A percentile compares a stretch with the other conserved stretches of the same genome.
Conservation (phyloP, 768 basidiomycete species). For the Boletellus ananiceps region DNA sequence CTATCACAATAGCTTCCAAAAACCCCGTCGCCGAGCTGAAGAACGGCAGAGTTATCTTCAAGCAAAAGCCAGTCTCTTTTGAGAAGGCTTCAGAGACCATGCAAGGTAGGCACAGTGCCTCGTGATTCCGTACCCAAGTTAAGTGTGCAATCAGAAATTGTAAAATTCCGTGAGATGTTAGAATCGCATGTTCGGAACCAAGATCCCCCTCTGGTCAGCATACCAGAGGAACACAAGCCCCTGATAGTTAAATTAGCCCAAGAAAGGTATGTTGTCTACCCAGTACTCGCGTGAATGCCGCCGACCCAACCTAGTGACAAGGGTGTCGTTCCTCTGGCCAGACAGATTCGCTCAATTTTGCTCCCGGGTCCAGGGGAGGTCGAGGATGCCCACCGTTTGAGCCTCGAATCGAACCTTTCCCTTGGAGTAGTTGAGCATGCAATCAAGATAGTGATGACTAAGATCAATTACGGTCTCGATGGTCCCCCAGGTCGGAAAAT, state of each 20-base stretch:
- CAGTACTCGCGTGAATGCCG: not conserved
- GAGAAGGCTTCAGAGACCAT: slow-evolving; percentile 81
- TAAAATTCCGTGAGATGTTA: slow-evolving; percentile 71
- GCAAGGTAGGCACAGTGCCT: slow-evolving; percentile 49
- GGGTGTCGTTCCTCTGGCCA: slow-evolving; percentile 54
- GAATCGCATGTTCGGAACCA: slow-evolving; percentile 47
- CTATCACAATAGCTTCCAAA: slow-evolving; percentile 36
- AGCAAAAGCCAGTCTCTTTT: slow-evolving; percentile 67
- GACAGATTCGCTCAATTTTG: slow-evolving; percentile 65
- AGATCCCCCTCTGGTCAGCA: slow-evolving; percentile 46
- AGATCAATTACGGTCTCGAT: slow-evolving; percentile 82
- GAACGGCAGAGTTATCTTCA: slow-evolving; percentile 73
- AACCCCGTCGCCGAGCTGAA: slow-evolving; percentile 55
- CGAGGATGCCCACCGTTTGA: slow-evolving; percentile 31
- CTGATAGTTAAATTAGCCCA: slow-evolving; percentile 79
- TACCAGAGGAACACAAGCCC: slow-evolving; percentile 68
- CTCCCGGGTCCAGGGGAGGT: slow-evolving; percentile 62
- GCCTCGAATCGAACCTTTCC: slow-evolving; percentile 40
- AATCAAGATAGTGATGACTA: slow-evolving; percentile 57
- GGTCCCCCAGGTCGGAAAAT: slow-evolving; percentile 42
- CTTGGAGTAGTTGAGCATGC: slow-evolving; percentile 52
- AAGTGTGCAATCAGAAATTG: slow-evolving; percentile 50
- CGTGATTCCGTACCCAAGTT: not conserved
- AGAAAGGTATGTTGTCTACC: slow-evolving; percentile 59
- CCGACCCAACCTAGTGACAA: slow-evolving; percentile 57